phyloP scores from a whole-genome alignment of 306 rosid species.

The Vachellia pachyceras region DNA sequence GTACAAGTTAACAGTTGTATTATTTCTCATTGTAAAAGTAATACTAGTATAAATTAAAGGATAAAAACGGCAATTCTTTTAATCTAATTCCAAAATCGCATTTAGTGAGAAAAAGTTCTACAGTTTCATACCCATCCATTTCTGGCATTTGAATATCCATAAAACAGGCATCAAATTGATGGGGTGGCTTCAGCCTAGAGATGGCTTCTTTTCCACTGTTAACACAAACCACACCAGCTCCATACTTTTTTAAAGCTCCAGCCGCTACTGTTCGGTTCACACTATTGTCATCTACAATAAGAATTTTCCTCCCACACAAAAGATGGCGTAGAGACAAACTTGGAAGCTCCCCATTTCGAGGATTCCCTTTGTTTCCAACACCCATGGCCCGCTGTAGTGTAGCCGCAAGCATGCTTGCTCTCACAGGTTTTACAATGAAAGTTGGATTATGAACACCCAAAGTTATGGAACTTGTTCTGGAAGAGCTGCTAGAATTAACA shows the following conservation, averaged over 20 bases:
- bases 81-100: neutral
- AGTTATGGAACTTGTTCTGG: slow-evolving; percentile 42
- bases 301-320: slow-evolving; percentile 80
- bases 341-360: slow-evolving; percentile 76
- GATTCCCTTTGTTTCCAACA: slow-evolving; percentile 63
- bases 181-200: slow-evolving; percentile 76
- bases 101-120: slow-evolving; percentile 10
- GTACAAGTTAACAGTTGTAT: neutral
- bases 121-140: slow-evolving; percentile 87
- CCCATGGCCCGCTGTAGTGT: slow-evolving; percentile 83
- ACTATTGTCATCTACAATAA: slow-evolving; percentile 83
- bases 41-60: neutral
- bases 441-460: slow-evolving; percentile 49
- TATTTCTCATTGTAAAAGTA: neutral
- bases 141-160: slow-evolving; percentile 99
- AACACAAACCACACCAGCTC: slow-evolving; percentile 87
- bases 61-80: neutral
- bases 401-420: slow-evolving; percentile 94
- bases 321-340: slow-evolving; percentile 71
- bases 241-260: slow-evolving; percentile 86
- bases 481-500: slow-evolving; percentile 62
- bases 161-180: slow-evolving; percentile 87
- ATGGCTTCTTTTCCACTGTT: slow-evolving; percentile 79
- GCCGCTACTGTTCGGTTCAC: slow-evolving; percentile 96
- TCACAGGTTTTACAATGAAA: slow-evolving; percentile 78